Percentiles rank a stretch among this genome's conserved stretches.
These are phyloP conservation scores for Neofusicoccum laricinum DNA, from an alignment of 2,329 filamentous ascomycete genomes.

Conservation along the genomic window DNA sequence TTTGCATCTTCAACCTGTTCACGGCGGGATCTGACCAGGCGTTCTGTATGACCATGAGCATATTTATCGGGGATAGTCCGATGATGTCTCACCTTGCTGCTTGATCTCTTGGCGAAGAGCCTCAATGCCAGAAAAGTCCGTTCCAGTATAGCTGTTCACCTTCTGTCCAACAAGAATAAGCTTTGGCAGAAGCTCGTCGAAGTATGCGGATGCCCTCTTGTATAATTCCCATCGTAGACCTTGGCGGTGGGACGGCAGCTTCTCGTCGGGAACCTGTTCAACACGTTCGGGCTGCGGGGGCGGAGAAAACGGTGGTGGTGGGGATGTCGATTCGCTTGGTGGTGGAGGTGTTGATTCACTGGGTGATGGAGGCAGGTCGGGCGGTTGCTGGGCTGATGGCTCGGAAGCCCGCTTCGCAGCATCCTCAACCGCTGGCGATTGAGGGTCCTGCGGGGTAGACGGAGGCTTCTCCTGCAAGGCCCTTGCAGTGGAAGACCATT, in stretches of 20 bases:
- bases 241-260: constrained; percentile 54
- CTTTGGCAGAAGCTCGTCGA: constrained; percentile 87
- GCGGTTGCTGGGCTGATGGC: background rate
- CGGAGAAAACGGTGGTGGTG: background rate
- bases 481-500: constrained; percentile 7
- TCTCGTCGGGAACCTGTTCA: constrained; percentile 33
- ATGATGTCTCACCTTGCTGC: constrained; percentile 50
- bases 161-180: constrained; percentile 81
- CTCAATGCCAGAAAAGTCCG: constrained; percentile 84
- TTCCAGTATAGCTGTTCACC: constrained; percentile 88
- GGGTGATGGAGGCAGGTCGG: background rate
- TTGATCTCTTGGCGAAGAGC: constrained; percentile 76
- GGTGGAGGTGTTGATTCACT: background rate
- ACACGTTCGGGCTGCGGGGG: constrained; percentile 23
- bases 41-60: constrained; percentile 41
- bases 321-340: background rate
- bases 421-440: constrained; percentile 1
- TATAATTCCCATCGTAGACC: constrained; percentile 55
- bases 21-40: constrained; percentile 58
- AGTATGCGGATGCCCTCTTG: constrained; percentile 66
- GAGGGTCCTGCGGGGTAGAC: background rate
- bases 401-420: background rate
- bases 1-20: constrained; percentile 68
- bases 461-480: background rate
- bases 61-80: background rate